Conservation (phyloP, 306 rosid species). For the Acmispon strigosus region DNA sequence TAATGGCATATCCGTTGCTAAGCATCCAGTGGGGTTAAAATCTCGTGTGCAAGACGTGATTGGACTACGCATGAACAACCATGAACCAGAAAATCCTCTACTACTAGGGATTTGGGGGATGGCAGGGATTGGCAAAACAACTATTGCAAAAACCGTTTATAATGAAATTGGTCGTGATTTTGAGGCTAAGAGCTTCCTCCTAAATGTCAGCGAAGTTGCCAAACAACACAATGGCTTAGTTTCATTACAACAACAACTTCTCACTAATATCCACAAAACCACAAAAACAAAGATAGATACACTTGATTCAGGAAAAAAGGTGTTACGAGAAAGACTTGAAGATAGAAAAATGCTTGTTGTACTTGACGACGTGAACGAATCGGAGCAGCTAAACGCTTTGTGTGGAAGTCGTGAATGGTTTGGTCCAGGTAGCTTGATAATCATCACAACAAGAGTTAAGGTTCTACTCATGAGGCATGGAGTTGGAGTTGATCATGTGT, state of each 20-base stretch:
- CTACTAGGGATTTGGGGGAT: too few relatives aligned
- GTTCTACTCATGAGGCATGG: background rate
- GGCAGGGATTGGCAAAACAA: slow-evolving; percentile 3
- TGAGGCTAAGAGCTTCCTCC: background rate
- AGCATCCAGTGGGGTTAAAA: too few relatives aligned
- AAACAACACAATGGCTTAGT: background rate
- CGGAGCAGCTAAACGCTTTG: background rate
- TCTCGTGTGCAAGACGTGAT: too few relatives aligned
- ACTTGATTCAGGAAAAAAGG: background rate
- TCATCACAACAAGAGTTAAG: background rate
- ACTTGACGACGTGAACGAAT: background rate
- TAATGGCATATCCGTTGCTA: too few relatives aligned
- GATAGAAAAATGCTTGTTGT: background rate
- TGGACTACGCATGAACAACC: too few relatives aligned
- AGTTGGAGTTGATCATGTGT: background rate
- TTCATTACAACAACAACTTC: background rate
- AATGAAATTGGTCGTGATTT: background rate
- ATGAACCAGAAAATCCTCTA: too few relatives aligned
- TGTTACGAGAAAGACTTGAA: background rate
- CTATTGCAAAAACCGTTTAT: background rate
- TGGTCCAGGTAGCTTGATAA: background rate
- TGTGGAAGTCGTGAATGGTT: slow-evolving; percentile 8
- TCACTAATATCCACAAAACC: background rate
- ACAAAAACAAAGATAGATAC: background rate
- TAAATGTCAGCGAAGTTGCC: slow-evolving; percentile 1